phyloP scores from a whole-genome alignment of 768 basidiomycete genomes.

The Tulasnella sp. region DNA sequence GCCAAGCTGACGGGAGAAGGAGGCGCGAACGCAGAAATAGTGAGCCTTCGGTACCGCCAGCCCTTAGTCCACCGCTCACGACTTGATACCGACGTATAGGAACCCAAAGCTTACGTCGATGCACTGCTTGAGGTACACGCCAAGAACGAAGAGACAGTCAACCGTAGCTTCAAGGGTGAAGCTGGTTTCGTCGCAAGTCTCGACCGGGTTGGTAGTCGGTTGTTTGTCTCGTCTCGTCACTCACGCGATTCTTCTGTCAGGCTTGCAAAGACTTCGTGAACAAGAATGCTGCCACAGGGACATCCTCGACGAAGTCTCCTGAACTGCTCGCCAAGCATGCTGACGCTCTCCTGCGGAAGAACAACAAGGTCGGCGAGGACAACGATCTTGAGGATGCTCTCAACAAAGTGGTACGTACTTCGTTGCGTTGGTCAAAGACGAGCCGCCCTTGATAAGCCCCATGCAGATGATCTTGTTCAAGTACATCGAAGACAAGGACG shows the following conservation, averaged over 20 bases:
- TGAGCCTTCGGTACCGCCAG: slow-evolving; percentile 25
- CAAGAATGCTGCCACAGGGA: slow-evolving; percentile 76
- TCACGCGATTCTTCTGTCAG: slow-evolving; percentile 29
- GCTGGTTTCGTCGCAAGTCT: slow-evolving; percentile 87
- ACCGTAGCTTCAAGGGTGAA: slow-evolving; percentile 81
- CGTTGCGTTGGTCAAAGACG: background rate
- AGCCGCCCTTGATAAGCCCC: background rate
- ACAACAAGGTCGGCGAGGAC: slow-evolving; percentile 89
- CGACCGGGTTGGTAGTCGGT: slow-evolving; percentile 37
- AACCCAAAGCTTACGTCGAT: slow-evolving; percentile 91
- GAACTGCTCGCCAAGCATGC: slow-evolving; percentile 88
- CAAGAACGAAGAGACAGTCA: slow-evolving; percentile 83
- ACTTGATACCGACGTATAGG: slow-evolving; percentile 25
- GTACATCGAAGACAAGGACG: slow-evolving; percentile 97
- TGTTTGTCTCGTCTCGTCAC: background rate
- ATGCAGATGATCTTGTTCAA: slow-evolving; percentile 91
- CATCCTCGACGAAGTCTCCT: slow-evolving; percentile 74
- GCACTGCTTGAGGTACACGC: slow-evolving; percentile 81
- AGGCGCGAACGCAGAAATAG: slow-evolving; percentile 38
- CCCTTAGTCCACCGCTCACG: background rate
- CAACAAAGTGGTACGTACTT: slow-evolving; percentile 64
- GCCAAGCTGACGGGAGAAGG: slow-evolving; percentile 47
- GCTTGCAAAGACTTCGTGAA: slow-evolving; percentile 95
- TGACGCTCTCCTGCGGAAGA: slow-evolving; percentile 81
- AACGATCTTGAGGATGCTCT: slow-evolving; percentile 80